Evolutionary conservation across 2,329 filamentous ascomycete species (phyloP).

Genomic region (Monilinia polystroma): DNA sequence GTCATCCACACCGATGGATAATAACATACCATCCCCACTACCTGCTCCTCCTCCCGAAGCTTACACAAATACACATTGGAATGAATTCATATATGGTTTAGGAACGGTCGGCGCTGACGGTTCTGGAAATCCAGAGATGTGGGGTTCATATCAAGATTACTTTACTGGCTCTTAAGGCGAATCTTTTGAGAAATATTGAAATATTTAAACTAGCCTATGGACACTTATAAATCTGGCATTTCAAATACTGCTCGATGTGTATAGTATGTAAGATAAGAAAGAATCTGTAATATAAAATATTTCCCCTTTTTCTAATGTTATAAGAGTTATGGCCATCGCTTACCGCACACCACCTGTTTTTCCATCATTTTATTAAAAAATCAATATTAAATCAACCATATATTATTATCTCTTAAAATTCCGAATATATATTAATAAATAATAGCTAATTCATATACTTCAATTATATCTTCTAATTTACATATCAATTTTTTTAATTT

Average conservation of each 20-base stretch:
- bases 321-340: too few relatives aligned
- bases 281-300: slow-evolving; percentile 11
- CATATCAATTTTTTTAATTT: too few relatives aligned
- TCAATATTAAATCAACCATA: too few relatives aligned
- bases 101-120: background rate
- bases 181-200: background rate
- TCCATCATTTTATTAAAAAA: too few relatives aligned
- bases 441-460: too few relatives aligned
- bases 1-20: slow-evolving; percentile 7
- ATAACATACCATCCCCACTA: background rate
- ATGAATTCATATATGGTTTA: slow-evolving; percentile 20
- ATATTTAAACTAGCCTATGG: background rate
- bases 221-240: background rate
- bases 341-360: too few relatives aligned
- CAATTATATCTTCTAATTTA: too few relatives aligned
- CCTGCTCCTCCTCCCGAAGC: background rate
- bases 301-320: background rate
- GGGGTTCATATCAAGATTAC: slow-evolving; percentile 11
- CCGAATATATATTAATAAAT: too few relatives aligned
- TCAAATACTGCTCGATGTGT: too few relatives aligned
- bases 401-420: too few relatives aligned
- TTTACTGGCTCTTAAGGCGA: slow-evolving; percentile 8
- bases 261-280: background rate
- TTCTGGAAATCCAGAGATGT: slow-evolving; percentile 5
- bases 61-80: slow-evolving; percentile 21